Base-by-base conservation (phyloP, 83 land plant genomes). In the Picea mariana region DNA sequence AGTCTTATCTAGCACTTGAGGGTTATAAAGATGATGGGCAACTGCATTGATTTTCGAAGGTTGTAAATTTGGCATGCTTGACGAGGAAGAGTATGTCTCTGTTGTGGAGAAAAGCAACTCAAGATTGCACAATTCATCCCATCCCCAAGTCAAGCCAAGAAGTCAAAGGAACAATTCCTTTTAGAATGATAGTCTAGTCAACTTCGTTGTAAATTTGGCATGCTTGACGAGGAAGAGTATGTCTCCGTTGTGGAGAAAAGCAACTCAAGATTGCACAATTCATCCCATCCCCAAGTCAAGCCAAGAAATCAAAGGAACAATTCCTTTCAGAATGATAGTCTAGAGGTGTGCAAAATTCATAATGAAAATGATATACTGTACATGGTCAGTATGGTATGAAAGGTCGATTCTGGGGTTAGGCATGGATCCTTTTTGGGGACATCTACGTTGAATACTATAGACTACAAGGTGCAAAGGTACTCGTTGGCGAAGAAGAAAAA, bases 1-100 rank as follows among this genome's bases (percentile, higher is more conserved):
- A 98, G 79, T 96, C 99, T 77, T 98, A 96, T 87, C 88, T 98
- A 75, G 94, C 98, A 72, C 96, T 98, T 83, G 99, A 94, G 84
- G 96, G 96, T 65, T 96, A 96, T 75, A 94, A 90, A 82, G 99
- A 96, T 66, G 93, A 91, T 83, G 87, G 90, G 15, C 94, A 96
- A 78, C 75, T 96, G 84, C 76, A 83, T 62, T 90, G 88, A 80
- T 92, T 99, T 24, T 62, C 93, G 34, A 96, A 94, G 85, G 93
- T 92, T 82, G 93, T 93, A 5, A 92, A 94, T 71, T 78, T 96
- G 77, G 93, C 99, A n/a, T 96, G 96, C 84, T 85, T 90, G 64
- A 91, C 93, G 92, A 84, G 20, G 89, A 93, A 75, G 83, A 64
- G 16, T 88, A 89, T 76, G 84, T 89, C 78, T 91, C 95, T 49